These are phyloP conservation scores for Podosphaera fusca DNA, from an alignment of 2,329 filamentous ascomycete genomes.

Conservation along the genomic window DNA sequence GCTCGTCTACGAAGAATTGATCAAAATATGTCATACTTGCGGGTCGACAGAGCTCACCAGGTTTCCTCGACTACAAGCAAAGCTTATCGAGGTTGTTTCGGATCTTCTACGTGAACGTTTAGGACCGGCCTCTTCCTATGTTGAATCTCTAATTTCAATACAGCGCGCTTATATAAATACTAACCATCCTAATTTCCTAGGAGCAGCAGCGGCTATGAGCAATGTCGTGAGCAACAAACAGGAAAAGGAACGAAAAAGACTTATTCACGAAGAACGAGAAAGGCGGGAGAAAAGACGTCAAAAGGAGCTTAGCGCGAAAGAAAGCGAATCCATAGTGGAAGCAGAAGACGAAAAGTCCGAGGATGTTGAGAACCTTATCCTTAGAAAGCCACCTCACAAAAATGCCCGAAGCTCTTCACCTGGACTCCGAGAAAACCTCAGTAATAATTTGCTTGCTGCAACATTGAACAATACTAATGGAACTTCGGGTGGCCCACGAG, in stretches of 20 bases:
- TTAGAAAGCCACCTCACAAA: slow-evolving; percentile 27
- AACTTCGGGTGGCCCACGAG: slow-evolving; percentile 39
- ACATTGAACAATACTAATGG: slow-evolving; percentile 46
- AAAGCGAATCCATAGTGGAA: slow-evolving; percentile 36
- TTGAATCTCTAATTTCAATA: slow-evolving; percentile 91
- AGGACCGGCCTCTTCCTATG: slow-evolving; percentile 71
- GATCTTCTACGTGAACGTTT: slow-evolving; percentile 82
- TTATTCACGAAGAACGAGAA: slow-evolving; percentile 63
- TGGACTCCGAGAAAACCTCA: slow-evolving; percentile 44
- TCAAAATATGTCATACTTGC: slow-evolving; percentile 98
- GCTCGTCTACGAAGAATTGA: slow-evolving; percentile 92
- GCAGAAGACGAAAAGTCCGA: slow-evolving; percentile 30
- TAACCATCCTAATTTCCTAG: slow-evolving; percentile 95
- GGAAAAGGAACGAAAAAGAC: slow-evolving; percentile 66
- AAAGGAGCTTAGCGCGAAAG: slow-evolving; percentile 69
- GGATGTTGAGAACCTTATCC: slow-evolving; percentile 30
- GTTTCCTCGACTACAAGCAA: slow-evolving; percentile 81
- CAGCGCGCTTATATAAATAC: slow-evolving; percentile 98
- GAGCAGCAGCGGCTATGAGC: slow-evolving; percentile 90
- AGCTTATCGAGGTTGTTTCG: slow-evolving; percentile 94
- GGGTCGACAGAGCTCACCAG: slow-evolving; percentile 81
- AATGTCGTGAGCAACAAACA: slow-evolving; percentile 89
- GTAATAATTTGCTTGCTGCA: slow-evolving; percentile 30
- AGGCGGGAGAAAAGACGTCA: slow-evolving; percentile 62
- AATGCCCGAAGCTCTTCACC: slow-evolving; percentile 68